Percentiles rank a stretch among this genome's conserved stretches.
phyloP scores from a whole-genome alignment of 805 yeast genomes.

The Metschnikowia orientalis region DNA sequence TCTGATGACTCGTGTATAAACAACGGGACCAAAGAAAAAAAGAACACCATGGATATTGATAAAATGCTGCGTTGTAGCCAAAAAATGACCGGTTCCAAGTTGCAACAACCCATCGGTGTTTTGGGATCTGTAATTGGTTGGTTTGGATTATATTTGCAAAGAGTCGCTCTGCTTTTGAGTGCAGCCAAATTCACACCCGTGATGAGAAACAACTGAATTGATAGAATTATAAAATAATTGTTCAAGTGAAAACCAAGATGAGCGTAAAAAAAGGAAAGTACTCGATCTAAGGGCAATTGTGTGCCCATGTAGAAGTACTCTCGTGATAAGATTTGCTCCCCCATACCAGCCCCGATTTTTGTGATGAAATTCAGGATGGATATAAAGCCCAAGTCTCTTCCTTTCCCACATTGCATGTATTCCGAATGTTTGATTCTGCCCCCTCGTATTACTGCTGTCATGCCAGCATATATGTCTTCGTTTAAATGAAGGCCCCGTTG shows the following conservation, averaged over 20 bases:
- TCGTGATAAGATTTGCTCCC: conserved; percentile 82
- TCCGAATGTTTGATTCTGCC: conserved; percentile 87
- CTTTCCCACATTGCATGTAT: conserved; percentile 86
- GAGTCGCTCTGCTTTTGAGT: conserved; percentile 65
- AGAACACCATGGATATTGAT: conserved; percentile 78
- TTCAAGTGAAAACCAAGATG: conserved; percentile 86
- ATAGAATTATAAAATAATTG: conserved; percentile 71
- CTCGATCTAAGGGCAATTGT: conserved; percentile 74
- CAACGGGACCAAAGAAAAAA: conserved; percentile 74
- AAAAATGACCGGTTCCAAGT: conserved; percentile 66
- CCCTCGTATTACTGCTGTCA: conserved; percentile 78
- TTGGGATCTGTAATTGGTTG: conserved; percentile 63
- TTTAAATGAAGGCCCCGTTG: conserved; percentile 82
- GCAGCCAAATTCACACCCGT: conserved; percentile 67
- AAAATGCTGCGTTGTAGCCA: conserved; percentile 80
- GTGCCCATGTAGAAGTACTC: conserved; percentile 81
- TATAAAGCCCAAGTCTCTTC: conserved; percentile 85
- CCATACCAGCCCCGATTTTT: conserved; percentile 91
- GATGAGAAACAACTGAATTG: conserved; percentile 67
- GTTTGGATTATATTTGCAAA: conserved; percentile 63
- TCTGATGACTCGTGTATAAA: conserved; percentile 77
- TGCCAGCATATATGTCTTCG: conserved; percentile 88
- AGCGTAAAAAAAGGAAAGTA: conserved; percentile 79
- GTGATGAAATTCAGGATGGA: conserved; percentile 82
- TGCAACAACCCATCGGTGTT: conserved; percentile 69